Evolutionary conservation across 164 flowering plant species (phyloP).

Genomic region (Dillenia turbinata): DNA sequence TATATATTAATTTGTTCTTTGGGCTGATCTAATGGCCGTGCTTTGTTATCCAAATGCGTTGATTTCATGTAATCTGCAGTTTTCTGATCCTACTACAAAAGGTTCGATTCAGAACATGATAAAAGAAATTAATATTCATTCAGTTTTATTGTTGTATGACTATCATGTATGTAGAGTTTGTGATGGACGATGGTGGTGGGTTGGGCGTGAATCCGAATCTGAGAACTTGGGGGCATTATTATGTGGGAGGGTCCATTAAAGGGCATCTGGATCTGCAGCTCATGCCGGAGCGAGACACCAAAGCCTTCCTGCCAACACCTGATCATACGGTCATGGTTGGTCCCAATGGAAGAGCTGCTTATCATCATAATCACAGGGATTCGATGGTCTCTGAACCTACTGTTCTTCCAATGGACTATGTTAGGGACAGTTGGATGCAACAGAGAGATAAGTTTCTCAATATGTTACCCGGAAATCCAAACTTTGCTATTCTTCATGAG

Average conservation of each 20-base stretch:
- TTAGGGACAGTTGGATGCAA: constrained; percentile 38
- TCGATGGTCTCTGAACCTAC: constrained; percentile 31
- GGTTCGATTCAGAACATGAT: too few species aligned
- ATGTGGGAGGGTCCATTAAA: constrained; percentile 42
- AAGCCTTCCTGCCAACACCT: constrained; percentile 33
- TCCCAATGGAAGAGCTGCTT: constrained; percentile 26
- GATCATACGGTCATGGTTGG: constrained; percentile 30
- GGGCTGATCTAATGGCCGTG: too few species aligned
- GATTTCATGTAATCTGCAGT: too few species aligned
- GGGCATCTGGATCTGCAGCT: constrained; percentile 71
- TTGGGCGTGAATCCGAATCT: constrained; percentile 36
- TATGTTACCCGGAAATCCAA: constrained; percentile 36
- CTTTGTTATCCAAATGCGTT: too few species aligned
- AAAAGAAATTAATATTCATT: not conserved
- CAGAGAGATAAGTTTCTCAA: constrained; percentile 37
- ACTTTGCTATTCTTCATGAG: constrained; percentile 28
- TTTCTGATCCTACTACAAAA: too few species aligned
- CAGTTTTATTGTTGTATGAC: not conserved
- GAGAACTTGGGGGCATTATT: constrained; percentile 68
- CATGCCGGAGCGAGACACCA: constrained; percentile 48
- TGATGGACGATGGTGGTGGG: constrained; percentile 67
- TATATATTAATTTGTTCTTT: too few species aligned
- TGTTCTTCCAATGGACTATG: constrained; percentile 32
- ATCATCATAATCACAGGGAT: constrained; percentile 25
- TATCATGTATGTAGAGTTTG: not conserved